These are phyloP conservation scores for Maudiozyma bulderi DNA, from an alignment of 805 yeast genomes.

Conservation along the genomic window DNA sequence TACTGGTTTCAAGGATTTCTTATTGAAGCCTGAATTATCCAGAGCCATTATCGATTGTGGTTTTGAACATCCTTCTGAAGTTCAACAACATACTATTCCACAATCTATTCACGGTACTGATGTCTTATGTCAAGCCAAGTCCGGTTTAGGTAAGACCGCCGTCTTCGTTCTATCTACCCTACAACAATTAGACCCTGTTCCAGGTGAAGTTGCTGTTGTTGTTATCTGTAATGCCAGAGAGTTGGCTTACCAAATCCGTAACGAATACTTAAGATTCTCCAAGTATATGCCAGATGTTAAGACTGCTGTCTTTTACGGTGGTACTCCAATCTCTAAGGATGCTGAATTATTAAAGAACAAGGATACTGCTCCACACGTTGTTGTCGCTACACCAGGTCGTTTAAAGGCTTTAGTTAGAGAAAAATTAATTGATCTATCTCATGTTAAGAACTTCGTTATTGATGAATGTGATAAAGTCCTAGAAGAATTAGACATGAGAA, in stretches of 20 bases:
- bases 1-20: conserved; percentile 95
- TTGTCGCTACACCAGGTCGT: conserved; percentile 98
- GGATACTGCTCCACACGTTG: conserved; percentile 91
- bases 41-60: conserved; percentile 99
- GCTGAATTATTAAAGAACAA: conserved; percentile 80
- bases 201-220: conserved; percentile 90
- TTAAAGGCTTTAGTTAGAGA: conserved; percentile 89
- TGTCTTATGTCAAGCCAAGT: conserved; percentile 97
- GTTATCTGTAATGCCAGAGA: conserved; percentile 98
- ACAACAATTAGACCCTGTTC: conserved; percentile 94
- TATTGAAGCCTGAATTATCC: conserved; percentile 90
- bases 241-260: conserved; percentile 94
- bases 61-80: conserved; percentile 99
- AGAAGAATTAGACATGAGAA: conserved; percentile 88
- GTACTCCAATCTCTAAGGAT: conserved; percentile 78
- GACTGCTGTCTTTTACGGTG: conserved; percentile 96
- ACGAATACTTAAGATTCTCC: conserved; percentile 94
- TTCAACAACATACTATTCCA: conserved; percentile 96
- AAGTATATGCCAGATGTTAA: conserved; percentile 97
- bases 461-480: conserved; percentile 98
- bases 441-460: conserved; percentile 87
- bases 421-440: conserved; percentile 74
- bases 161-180: conserved; percentile 92
- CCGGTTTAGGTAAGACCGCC: conserved; percentile 99
- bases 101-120: conserved; percentile 97